Evolutionary conservation across 2,329 filamentous ascomycete genomes (phyloP), one percentile per base, ranked within the genome.

Genomic region (Penicillium nordicum): DNA sequence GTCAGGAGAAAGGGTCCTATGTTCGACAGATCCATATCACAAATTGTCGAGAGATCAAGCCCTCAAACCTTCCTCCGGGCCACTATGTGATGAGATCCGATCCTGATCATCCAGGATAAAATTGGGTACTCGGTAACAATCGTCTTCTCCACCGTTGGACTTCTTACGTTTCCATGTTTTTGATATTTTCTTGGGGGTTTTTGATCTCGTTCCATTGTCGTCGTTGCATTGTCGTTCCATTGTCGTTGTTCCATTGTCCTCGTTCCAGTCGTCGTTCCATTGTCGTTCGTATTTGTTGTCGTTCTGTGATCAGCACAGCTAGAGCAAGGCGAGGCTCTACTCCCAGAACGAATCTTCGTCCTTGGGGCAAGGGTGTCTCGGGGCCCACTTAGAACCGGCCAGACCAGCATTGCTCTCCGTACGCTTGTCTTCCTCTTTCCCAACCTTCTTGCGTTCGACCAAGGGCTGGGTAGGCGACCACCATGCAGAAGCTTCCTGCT

Each of bases 81-180:
- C 30, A 32, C 12, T 32, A 3, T 30, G 34, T 18, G 27, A 49
- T 30, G 34, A 27, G 27, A 49, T 49, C 23, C 23, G 25, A 40
- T 49, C 25, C 36, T 30, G n/a, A 9, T 40, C 36, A 8, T 41
- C 36, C 47, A 50, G 36, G 25, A 3, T 49, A 21, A 25, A 23
- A 27, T 41, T n/a, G 27, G 5, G 41, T 29, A 43, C 9, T 27
- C 27, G 2, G 38, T 42, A 14, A 43, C 23, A 47, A 11, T 16
- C 10, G n/a, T 29, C 12, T 8, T 25, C 44, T 46, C 9, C 25
- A 29, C 42, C 23, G 29, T 45, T 50, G 40, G 49, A 51, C 12
- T 42, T 51, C 49, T 44, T 51, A 18, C 38, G 30, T 51, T 51
- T 51, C 49, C 49, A 27, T 44, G 21, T 51, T 51, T 44, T 51